Percentiles rank a stretch among this genome's conserved stretches.
Conservation (phyloP, 1,284 basidiomycete genomes). For the Calocybe gambosa region DNA sequence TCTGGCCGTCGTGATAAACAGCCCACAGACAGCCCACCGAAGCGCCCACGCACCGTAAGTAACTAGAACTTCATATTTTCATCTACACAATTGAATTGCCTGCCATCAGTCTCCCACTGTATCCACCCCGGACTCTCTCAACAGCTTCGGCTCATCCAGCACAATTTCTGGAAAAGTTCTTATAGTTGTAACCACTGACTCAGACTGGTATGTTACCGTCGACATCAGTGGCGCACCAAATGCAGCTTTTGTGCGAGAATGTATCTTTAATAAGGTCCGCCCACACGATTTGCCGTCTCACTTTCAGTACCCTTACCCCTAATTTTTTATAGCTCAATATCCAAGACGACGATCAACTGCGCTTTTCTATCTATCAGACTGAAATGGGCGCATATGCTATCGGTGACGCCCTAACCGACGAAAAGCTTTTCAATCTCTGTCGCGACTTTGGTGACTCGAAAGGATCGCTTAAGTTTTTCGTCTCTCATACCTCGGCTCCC, state of each 20-base stretch:
- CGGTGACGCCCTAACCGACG: slow-evolving; percentile 63
- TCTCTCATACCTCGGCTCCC: slow-evolving; percentile 56
- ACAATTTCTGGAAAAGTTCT: slow-evolving; percentile 41
- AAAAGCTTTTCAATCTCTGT: slow-evolving; percentile 69
- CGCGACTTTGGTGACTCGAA: slow-evolving; percentile 64
- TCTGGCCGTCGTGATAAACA: slow-evolving; percentile 17
- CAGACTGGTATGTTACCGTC: slow-evolving; percentile 74
- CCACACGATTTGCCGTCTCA: slow-evolving; percentile 2
- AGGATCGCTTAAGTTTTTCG: slow-evolving; percentile 77
- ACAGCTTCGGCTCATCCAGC: slow-evolving; percentile 22
- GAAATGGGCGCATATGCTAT: slow-evolving; percentile 75
- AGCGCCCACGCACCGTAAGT: slow-evolving; percentile 35
- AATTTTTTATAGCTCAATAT: slow-evolving; percentile 61
- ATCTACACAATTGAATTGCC: background rate
- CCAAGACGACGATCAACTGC: slow-evolving; percentile 65
- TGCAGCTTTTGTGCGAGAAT: slow-evolving; percentile 74
- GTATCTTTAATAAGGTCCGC: slow-evolving; percentile 78
- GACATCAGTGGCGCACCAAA: slow-evolving; percentile 69
- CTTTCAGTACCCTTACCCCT: slow-evolving; percentile 12
- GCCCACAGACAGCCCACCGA: slow-evolving; percentile 17
- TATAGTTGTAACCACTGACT: slow-evolving; percentile 77
- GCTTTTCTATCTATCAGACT: slow-evolving; percentile 79
- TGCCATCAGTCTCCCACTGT: slow-evolving; percentile 40
- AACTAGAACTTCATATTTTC: slow-evolving; percentile 1
- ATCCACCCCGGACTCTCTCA: slow-evolving; percentile 28